Evolutionary conservation across 2,329 filamentous ascomycete genomes (phyloP), one percentile per base, ranked within the genome.

Genomic region (Xylariomycetidae sp.): DNA sequence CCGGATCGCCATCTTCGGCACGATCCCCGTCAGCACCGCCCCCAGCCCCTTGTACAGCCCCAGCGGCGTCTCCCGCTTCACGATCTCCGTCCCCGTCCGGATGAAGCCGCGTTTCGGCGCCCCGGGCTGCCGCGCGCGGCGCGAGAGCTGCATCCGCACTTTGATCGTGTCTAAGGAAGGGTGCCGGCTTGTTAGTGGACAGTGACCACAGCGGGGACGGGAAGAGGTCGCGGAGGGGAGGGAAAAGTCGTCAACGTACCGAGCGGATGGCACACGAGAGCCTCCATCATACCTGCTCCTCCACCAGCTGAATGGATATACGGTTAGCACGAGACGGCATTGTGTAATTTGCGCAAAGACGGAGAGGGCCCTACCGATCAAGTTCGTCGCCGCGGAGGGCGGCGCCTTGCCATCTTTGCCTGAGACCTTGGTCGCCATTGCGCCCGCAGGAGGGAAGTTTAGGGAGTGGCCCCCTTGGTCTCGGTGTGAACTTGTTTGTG

Each of bases 271-370:
- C 92, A 98, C 34, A 71, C 88, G 43, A 98, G 79, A 30, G 92
- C 92, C 67, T 98, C 92, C 89, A 96, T 96, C 90, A 96, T 95
- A 56, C 92, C 92, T 50, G 92, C 92, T 63, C 87, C 87, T 58
- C 92, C 92, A 58, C 92, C 92, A 59, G 92, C 92, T 94, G 27
- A 10, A 25, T 29, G 18, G 23, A 29, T 10, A 10, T 3, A 16
- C 19, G 18, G 38, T 54, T 39, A 54, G 51, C 43, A 10, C 32
- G 29, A 19, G 33, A 20, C 4, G 8, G 8, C 12, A 9, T 12
- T n/a, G n/a, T n/a, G n/a, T n/a, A n/a, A n/a, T n/a, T n/a, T 16
- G 10, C 15, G 27, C 29, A 16, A 25, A 33, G 43, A 36, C 23
- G 34, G 24, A 27, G 20, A 17, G 16, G 24, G 7, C 35, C 44